Evolutionary conservation across 2,329 filamentous ascomycete genomes (phyloP), one percentile per base, ranked within the genome.

Genomic region (Penicillium thymicola): DNA sequence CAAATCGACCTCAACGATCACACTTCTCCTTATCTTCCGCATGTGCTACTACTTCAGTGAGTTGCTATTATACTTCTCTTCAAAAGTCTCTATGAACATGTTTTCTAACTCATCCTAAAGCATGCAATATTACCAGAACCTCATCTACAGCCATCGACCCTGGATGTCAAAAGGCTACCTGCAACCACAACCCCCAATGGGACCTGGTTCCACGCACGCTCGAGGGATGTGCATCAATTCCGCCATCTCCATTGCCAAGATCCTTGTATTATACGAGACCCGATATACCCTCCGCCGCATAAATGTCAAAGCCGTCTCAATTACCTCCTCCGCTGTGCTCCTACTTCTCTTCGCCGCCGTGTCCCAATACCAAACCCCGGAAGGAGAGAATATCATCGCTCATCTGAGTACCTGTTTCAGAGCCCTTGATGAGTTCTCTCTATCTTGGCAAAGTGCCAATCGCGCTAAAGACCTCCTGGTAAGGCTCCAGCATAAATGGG

Each of bases 91-190:
- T 14, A 6, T 2, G 11, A 14, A 36, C 4, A 5, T 13, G 3
- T 37, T 25, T 27, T 6, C 38, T 36, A 30, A 44, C 16, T 4
- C n/a, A 23, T 27, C 11, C 16, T 5, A 44, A 44, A 51, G 49
- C 50, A 70, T 74, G 65, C 69, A 73, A 60, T 74, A 73, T 47
- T 63, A 73, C 46, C 69, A 73, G 38, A 64, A 68, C 16, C 67
- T 71, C 10, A 75, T 73, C 6, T 67, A 72, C 55, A 59, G 65
- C 14, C 72, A 73, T 51, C 61, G 74, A 14, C 74, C 74, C 1
- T 74, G 67, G 67, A 70, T 73, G 48, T 73, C 73, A 16, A 64
- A 69, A 42, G 60, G 58, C 4, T 56, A 63, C 23, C 57, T 70
- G 2, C 71, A 74, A 49, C 70, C 71, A 1, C 60, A 66, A 27